phyloP scores from a whole-genome alignment of 192 early-diverging fungal genomes.

The Backusella australiensis region DNA sequence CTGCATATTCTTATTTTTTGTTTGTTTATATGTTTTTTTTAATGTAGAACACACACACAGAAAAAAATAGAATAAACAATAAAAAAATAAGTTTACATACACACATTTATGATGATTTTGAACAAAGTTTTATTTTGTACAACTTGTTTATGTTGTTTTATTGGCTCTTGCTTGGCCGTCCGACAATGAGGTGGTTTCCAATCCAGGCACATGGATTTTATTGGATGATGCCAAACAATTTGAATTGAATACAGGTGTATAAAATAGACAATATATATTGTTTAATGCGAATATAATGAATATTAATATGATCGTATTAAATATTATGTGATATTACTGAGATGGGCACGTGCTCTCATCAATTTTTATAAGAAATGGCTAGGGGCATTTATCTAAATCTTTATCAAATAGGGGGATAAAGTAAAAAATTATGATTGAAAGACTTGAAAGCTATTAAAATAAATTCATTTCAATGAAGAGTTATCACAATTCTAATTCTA shows the following conservation, averaged over 20 bases:
- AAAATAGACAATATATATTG: not conserved
- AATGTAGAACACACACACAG: not conserved
- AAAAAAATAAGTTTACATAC: not conserved
- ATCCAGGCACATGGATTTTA: not conserved
- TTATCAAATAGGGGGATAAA: not conserved
- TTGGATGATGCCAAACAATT: not conserved
- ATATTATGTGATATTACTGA: not conserved
- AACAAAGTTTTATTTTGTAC: conserved; percentile 2
- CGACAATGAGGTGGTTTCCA: not conserved
- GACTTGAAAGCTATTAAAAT: not conserved
- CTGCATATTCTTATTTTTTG: not conserved
- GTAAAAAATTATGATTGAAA: not conserved
- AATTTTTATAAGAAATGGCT: not conserved
- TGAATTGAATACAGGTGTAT: not conserved
- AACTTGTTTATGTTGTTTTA: not conserved
- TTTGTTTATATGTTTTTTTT: not conserved
- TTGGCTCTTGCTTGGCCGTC: not conserved
- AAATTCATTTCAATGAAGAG: not conserved
- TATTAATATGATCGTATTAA: not conserved
- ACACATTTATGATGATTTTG: not conserved
- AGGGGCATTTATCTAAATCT: not conserved
- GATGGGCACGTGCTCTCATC: not conserved
- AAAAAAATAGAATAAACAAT: not conserved
- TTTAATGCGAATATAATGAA: too few relatives aligned
- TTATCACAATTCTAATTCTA: not conserved